Evolutionary conservation across 2,329 filamentous ascomycete genomes (phyloP).

Genomic region (Ambrosiella cleistominuta): DNA sequence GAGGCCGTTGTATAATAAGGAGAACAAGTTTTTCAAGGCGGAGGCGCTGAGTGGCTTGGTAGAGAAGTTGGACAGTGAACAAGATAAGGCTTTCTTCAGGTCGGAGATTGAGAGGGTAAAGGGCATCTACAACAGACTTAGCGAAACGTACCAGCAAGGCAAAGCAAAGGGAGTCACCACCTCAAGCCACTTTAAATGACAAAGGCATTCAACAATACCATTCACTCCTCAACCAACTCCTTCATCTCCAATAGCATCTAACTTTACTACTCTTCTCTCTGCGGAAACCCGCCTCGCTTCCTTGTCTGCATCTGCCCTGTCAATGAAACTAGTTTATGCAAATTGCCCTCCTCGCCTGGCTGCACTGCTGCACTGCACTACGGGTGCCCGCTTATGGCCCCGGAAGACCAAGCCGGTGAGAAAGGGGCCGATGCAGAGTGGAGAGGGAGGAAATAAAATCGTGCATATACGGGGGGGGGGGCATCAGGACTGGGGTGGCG

Average conservation of each 20-base stretch:
- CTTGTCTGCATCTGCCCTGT: no score
- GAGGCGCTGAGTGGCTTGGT: conserved; percentile 26
- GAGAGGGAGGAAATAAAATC: neutral
- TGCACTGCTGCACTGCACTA: neutral
- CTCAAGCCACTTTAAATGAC: conserved; percentile 31
- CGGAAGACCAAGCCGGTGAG: neutral
- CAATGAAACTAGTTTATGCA: no score
- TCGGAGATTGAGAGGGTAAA: conserved; percentile 31
- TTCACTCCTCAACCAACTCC: neutral
- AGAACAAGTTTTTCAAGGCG: conserved; percentile 36
- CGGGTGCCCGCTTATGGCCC: neutral
- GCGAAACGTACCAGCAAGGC: conserved; percentile 31
- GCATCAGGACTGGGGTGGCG: neutral
- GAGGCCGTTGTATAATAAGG: conserved; percentile 34
- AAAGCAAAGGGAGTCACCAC: conserved; percentile 27
- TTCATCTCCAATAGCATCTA: neutral
- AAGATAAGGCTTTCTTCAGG: conserved; percentile 20
- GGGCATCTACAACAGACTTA: conserved; percentile 27
- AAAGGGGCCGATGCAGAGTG: neutral
- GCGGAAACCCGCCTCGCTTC: no score
- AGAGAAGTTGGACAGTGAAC: conserved; percentile 20
- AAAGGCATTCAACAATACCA: no score
- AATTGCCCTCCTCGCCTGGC: no score
- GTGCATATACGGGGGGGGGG: neutral
- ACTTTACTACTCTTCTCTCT: neutral